A percentile compares a stretch with the other conserved stretches of the same genome.
phyloP scores from a whole-genome alignment of 106 monocot genomes.

The Acorus gramineus region DNA sequence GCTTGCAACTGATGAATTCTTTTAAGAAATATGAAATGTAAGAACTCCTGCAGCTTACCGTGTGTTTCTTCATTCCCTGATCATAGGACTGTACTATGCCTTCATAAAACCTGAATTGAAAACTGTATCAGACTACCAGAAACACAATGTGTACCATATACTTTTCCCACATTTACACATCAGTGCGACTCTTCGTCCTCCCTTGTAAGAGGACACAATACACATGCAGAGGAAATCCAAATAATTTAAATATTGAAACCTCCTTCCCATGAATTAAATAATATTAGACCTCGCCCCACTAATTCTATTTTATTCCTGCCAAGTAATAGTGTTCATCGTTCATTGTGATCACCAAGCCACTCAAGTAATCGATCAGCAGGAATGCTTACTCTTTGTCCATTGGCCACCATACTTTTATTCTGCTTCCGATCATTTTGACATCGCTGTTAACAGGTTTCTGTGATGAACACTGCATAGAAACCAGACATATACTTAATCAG shows the following conservation, averaged over 20 bases:
- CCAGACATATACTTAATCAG: too few relatives aligned
- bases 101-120: conserved; percentile 63
- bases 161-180: not conserved
- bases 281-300: too few relatives aligned
- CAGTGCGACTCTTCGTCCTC: too few relatives aligned
- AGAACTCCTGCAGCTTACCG: conserved; percentile 23
- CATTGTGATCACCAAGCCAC: too few relatives aligned
- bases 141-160: not conserved
- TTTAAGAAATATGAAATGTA: not conserved
- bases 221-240: too few relatives aligned
- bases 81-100: conserved; percentile 72
- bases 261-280: too few relatives aligned
- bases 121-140: conserved; percentile 2
- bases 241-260: too few relatives aligned
- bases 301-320: too few relatives aligned
- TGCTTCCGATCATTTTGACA: conserved; percentile 55
- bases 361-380: not conserved
- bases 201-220: too few relatives aligned
- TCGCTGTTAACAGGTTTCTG: conserved; percentile 11
- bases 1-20: too few relatives aligned
- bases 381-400: conserved; percentile 70
- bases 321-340: too few relatives aligned
- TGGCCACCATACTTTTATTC: conserved; percentile 98
- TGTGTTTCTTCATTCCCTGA: conserved; percentile 61
- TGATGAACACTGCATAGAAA: conserved; percentile 52